Percentiles rank a stretch among this genome's conserved stretches.
These are phyloP conservation scores for Novymonas esmeraldas DNA, from an alignment of 208 protist genomes.

Conservation along the genomic window DNA sequence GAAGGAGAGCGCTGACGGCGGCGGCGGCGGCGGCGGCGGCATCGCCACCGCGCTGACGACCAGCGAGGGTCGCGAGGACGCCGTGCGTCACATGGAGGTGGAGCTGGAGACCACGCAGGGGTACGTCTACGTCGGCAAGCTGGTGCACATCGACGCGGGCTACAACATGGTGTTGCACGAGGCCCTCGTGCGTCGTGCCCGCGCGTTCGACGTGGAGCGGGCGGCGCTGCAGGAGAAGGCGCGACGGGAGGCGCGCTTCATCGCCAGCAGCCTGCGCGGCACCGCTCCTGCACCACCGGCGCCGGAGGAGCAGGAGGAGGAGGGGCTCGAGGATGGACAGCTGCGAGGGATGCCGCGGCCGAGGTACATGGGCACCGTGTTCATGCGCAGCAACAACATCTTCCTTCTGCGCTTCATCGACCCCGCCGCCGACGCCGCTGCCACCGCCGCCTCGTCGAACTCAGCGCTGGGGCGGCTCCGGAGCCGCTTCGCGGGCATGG, in stretches of 20 bases:
- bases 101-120: constrained; percentile 87
- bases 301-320: neutral
- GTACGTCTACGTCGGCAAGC: constrained; percentile 76
- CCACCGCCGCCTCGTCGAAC: neutral
- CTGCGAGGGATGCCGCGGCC: constrained; percentile 47
- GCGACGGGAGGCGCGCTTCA: constrained; percentile 21
- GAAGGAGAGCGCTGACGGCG: neutral
- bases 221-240: constrained; percentile 24
- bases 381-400: constrained; percentile 78
- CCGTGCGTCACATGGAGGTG: constrained; percentile 35
- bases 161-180: constrained; percentile 81
- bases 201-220: constrained; percentile 67
- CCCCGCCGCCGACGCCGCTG: neutral
- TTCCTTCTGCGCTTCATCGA: constrained; percentile 69
- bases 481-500: constrained; percentile 42
- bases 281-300: neutral
- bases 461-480: constrained; percentile 7
- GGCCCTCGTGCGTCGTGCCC: constrained; percentile 57
- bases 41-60: constrained; percentile 1
- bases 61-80: constrained; percentile 3
- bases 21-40: neutral
- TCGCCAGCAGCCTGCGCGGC: constrained; percentile 22
- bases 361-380: constrained; percentile 67
- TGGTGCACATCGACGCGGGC: constrained; percentile 62
- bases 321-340: no score